Conservation (phyloP, 1,284 basidiomycete species). For the Tylopilus sp. region DNA sequence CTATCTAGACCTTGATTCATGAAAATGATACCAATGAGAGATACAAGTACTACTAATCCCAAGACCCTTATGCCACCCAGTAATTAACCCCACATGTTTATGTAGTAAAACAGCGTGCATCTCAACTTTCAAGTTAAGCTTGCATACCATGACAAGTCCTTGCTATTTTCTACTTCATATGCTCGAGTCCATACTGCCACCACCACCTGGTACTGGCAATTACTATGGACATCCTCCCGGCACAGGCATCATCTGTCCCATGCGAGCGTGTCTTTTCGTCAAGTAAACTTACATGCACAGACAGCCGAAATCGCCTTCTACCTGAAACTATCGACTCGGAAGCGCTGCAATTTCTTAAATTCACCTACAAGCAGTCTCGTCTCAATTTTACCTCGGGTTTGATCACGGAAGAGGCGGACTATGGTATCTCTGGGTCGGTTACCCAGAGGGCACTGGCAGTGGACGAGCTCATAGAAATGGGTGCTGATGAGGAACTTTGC, state of each 20-base stretch:
- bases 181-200: no score
- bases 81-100: no score
- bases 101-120: no score
- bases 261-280: background rate
- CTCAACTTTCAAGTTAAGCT: no score
- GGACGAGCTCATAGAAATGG: background rate
- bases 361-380: background rate
- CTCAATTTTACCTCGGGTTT: background rate
- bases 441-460: background rate
- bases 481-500: background rate
- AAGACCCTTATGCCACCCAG: no score
- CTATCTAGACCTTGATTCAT: no score
- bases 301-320: background rate
- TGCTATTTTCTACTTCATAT: no score
- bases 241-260: background rate
- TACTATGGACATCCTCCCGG: background rate
- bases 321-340: background rate
- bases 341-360: slow-evolving; percentile 3
- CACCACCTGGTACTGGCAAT: no score
- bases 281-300: background rate
- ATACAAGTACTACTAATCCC: no score
- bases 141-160: no score
- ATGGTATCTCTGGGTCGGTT: background rate
- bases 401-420: background rate
- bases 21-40: no score